These are phyloP conservation scores for Zygoascus tannicola DNA, from an alignment of 805 yeast species.

Conservation along the genomic window DNA sequence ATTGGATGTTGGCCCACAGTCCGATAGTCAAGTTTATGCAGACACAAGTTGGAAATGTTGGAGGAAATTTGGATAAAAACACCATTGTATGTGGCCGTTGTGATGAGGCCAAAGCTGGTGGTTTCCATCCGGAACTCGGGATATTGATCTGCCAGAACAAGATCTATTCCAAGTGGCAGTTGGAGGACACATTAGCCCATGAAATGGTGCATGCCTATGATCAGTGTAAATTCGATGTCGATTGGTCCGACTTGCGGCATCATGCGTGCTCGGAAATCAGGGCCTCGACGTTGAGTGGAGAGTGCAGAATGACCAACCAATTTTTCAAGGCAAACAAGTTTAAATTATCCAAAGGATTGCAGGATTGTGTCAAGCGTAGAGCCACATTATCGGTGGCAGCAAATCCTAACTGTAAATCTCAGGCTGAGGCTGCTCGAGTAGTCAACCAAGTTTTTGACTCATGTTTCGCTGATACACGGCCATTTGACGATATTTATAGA, in stretches of 20 bases:
- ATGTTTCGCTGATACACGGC: conserved; percentile 91
- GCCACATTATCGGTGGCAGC: conserved; percentile 78
- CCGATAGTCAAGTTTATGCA: conserved; percentile 84
- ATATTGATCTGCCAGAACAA: conserved; percentile 81
- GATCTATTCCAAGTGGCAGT: conserved; percentile 60
- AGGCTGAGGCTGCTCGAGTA: conserved; percentile 64
- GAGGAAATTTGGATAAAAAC: conserved; percentile 39
- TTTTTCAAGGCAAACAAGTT: conserved; percentile 47
- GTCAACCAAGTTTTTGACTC: conserved; percentile 87
- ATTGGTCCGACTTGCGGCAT: conserved; percentile 76
- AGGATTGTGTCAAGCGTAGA: conserved; percentile 80
- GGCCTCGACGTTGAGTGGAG: conserved; percentile 89
- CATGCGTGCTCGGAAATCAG: conserved; percentile 96
- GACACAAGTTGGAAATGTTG: conserved; percentile 65
- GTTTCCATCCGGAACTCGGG: conserved; percentile 86
- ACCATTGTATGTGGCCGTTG: conserved; percentile 76
- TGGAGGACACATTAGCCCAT: conserved; percentile 87
- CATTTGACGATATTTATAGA: conserved; percentile 85
- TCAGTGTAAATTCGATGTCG: conserved; percentile 75
- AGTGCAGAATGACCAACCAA: conserved; percentile 85
- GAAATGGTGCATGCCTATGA: conserved; percentile 93
- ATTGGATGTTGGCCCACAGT: conserved; percentile 62
- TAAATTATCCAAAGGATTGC: conserved; percentile 71
- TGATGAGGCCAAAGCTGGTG: conserved; percentile 79
- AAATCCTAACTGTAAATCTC: conserved; percentile 71